phyloP scores from a whole-genome alignment of 2,329 filamentous ascomycete species.

The Scorias spongiosa region DNA sequence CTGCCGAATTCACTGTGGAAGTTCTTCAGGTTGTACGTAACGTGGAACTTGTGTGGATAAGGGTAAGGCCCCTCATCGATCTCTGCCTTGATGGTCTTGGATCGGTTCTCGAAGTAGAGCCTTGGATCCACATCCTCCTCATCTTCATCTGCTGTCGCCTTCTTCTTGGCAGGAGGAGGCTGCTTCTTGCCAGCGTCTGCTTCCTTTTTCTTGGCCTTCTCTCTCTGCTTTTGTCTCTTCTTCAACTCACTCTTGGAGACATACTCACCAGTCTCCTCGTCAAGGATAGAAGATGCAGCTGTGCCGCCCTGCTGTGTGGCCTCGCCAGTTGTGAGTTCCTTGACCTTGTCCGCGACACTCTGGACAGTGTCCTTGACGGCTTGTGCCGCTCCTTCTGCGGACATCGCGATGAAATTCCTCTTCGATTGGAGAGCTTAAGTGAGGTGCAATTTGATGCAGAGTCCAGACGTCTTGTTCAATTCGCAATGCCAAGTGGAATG shows the following conservation, averaged over 20 bases:
- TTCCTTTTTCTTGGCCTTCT: conserved; percentile 76
- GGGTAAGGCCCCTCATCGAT: conserved; percentile 62
- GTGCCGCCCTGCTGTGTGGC: conserved; percentile 7
- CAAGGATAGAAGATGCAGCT: conserved; percentile 40
- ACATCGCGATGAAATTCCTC: conserved; percentile 9
- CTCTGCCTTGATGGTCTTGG: conserved; percentile 62
- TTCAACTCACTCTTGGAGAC: conserved; percentile 53
- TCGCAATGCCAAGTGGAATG: neutral
- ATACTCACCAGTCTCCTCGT: conserved; percentile 84
- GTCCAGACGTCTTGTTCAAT: no score
- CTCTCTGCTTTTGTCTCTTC: conserved; percentile 84
- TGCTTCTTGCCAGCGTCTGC: conserved; percentile 58
- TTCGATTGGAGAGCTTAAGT: neutral
- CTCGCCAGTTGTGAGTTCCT: conserved; percentile 20
- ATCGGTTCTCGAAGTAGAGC: conserved; percentile 96
- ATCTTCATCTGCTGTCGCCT: conserved; percentile 45
- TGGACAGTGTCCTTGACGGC: conserved; percentile 22
- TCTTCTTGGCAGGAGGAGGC: conserved; percentile 41
- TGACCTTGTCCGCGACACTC: conserved; percentile 19
- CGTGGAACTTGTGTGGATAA: conserved; percentile 88
- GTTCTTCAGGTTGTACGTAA: conserved; percentile 66
- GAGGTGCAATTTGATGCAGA: no score
- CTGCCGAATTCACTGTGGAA: conserved; percentile 64
- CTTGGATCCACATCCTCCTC: conserved; percentile 58
- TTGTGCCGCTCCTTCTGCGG: conserved; percentile 21